A percentile compares a stretch with the other conserved stretches of the same genome.
Conservation (phyloP, 2,329 filamentous ascomycete species). For the Thielaviopsis euricoi region DNA sequence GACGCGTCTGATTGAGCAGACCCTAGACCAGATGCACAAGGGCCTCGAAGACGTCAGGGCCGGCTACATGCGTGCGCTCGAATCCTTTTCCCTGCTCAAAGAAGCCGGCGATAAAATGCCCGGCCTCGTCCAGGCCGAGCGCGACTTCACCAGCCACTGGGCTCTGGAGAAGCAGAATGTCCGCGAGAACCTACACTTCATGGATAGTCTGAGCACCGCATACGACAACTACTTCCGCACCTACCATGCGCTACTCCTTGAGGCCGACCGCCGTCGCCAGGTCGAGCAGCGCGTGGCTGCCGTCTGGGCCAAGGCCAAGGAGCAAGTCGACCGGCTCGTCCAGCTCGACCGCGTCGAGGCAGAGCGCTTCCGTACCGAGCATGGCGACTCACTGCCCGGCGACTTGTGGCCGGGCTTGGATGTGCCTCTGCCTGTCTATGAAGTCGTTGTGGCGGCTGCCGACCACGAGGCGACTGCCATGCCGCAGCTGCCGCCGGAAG, state of each 20-base stretch:
- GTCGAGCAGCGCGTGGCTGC: conserved; percentile 58
- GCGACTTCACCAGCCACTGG: conserved; percentile 53
- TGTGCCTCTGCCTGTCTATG: conserved; percentile 36
- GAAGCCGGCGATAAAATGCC: conserved; percentile 50
- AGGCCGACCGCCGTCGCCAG: conserved; percentile 58
- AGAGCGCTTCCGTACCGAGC: conserved; percentile 62
- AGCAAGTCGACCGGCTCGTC: conserved; percentile 59
- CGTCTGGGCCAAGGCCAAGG: conserved; percentile 62
- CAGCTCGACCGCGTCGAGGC: conserved; percentile 56
- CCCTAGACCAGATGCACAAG: conserved; percentile 59
- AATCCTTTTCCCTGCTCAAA: conserved; percentile 50
- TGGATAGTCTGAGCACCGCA: conserved; percentile 61
- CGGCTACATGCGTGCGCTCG: conserved; percentile 39
- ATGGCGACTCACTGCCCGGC: conserved; percentile 72
- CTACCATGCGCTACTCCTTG: conserved; percentile 71
- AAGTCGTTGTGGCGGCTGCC: conserved; percentile 26
- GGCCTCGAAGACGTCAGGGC: conserved; percentile 46
- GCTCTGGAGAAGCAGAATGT: conserved; percentile 57
- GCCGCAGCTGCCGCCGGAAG: conserved; percentile 8
- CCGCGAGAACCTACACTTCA: conserved; percentile 51
- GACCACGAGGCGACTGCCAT: conserved; percentile 12
- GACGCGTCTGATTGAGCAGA: conserved; percentile 16
- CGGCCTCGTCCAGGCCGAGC: conserved; percentile 45
- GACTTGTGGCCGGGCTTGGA: conserved; percentile 74
- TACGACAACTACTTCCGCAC: conserved; percentile 76